Base-by-base conservation (phyloP, 2,329 filamentous ascomycete species). In the Lachnellula cervina region DNA sequence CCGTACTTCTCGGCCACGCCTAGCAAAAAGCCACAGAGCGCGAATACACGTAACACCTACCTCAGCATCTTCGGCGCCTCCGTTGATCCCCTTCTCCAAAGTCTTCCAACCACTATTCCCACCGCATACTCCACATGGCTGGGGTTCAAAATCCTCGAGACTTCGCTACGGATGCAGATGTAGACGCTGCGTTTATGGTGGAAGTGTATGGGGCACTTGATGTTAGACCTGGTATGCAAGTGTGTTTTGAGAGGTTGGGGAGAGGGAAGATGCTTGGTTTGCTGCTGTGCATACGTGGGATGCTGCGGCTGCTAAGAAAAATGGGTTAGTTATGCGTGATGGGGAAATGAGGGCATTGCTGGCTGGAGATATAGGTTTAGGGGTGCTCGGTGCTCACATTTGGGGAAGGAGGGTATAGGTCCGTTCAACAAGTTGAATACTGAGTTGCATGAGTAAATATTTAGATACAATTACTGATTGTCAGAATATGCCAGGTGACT, bases 221-320 rank as follows among this genome's bases (percentile, higher is more conserved):
- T 51, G 62, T 73, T 21, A 60, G 77, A 3, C 65, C 71, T 1
- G 77, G 75, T 0, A 66, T 70, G 1, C 69, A 68, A 17, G 74
- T 77, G 54, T 74, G 72, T 40, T 71, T 78, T 42, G 60, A 68
- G 48, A 72, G 68, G n/a, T 64, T 82, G 44, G 65, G 76, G 2
- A 70, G 68, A n/a, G 0, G 70, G 67, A 71, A 0, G 69, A 76
- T 58, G 72, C 73, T 38, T 83, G 79, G 80, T 83, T 82, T 66
- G 80, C 79, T 1, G 80, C 80, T 1, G 80, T 78, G 37, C 80
- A 83, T 67, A 77, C 78, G 72, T 82, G 80, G 80, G 80, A 83
- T 69, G 78, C 79, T 4, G 71, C 72, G 19, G 76, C 78, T 8
- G 79, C 80, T 6, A 72, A 70, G 47, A 71, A 70, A 51, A 72